Base-by-base conservation (phyloP, 148 eudicot species). In the Camellia japonica region DNA sequence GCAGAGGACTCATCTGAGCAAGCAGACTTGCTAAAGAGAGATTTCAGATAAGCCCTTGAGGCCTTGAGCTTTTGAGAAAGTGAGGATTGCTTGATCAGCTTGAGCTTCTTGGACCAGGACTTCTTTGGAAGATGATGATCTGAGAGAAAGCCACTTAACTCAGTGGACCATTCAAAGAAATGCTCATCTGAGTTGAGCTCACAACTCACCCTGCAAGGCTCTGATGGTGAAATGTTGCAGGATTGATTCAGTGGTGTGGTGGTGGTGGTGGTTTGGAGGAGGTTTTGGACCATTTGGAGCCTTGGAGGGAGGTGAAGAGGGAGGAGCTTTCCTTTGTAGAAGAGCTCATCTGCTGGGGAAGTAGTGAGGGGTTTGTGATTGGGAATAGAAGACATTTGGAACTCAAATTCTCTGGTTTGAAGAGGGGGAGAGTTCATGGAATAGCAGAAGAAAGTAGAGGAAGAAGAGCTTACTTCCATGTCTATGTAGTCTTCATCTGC, bases 281-380 rank as follows among this genome's bases (percentile, higher is more conserved):
- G 89, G 14, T 85, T 84, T 74, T 87, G 83, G 46, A 91, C 85
- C 92, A 91, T 87, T 76, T 87, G 90, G 6, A 87, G 80, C 43
- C 95, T 81, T 1, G 91, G 91, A 60, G 90, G 95, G 78, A 90
- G 89, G 81, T 89, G 89, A 67, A 93, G 91, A n/a, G 97, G 97
- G 63, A 93, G 89, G 62, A 93, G 94, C n/a, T 86, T 89, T 54
- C 97, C 97, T 66, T 91, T 93, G 87, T 89, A 91, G 84, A 93
- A 93, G 84, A 91, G 97, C 61, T 93, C 94, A 81, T 93, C 97
- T 46, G 94, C 97, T 55, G 96, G 90, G 46, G 87, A 90, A 71
- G 84, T 77, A 20, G 87, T 71, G 68, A 81, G 9, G 68, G 78
- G 79, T 71, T 19, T 77, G 19, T 68, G 71, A 72, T 78, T 72